Evolutionary conservation across 108 stramenopile species (phyloP), one percentile per base, ranked within the genome.

Genomic region (Pseudonitzschia multiseries): DNA sequence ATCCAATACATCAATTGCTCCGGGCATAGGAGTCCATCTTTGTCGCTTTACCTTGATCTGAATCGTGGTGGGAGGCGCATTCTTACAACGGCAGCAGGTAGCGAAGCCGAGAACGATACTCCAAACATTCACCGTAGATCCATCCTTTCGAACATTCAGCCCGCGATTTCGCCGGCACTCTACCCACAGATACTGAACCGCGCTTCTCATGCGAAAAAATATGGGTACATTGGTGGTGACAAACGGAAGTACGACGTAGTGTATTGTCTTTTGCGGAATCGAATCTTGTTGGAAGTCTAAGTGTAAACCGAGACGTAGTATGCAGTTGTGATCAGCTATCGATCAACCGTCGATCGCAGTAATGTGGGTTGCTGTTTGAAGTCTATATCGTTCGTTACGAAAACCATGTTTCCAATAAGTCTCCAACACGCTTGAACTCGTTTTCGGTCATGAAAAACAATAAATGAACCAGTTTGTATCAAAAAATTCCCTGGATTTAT

Each of bases 171-270:
- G 61, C 32, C 36, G 32, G 32, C 61, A 6, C n/a, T 33, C 18
- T 40, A 33, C 14, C 61, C 54, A 22, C 21, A 24, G 4, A 33
- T 33, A 15, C 32, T 33, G 61, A 15, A 62, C n/a, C 61, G 29
- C 3, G 61, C 20, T 4, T 40, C 18, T 8, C n/a, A 21, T 21
- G 3, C 24, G 26, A 56, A 21, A 20, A 56, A 56, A 56, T 10
- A 56, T 21, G 28, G 33, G 5, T 62, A 62, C 20, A 3, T n/a
- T 40, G 61, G 61, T 33, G 61, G 61, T 0, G n/a, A 33, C n/a
- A 33, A 62, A 15, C 61, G 61, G 10, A 33, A 62, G 36, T 40
- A 62, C 61, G 61, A 62, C 29, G 61, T 62, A 33, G 61, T 62
- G 36, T 62, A 62, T 40, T 33, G 20, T 33, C 13, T 62, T 13